Conservation (phyloP, 306 rosid species). For the Vicia sativa region DNA sequence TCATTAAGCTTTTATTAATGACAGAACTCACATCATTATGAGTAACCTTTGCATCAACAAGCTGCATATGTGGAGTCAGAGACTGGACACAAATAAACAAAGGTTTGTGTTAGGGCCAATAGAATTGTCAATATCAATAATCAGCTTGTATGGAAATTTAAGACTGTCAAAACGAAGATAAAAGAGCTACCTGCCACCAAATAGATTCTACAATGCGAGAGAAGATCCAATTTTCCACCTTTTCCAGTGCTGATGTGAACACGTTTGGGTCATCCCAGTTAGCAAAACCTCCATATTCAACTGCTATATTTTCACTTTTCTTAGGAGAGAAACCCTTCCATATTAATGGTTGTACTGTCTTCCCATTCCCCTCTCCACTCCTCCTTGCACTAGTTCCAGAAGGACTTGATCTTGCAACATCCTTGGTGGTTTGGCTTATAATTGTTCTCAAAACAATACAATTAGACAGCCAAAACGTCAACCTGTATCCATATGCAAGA, state of each 20-base stretch:
- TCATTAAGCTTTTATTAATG: conserved; percentile 48
- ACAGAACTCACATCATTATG: conserved; percentile 44
- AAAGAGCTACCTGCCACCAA: conserved; percentile 92
- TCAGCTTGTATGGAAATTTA: conserved; percentile 10
- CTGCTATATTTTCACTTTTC: conserved; percentile 46
- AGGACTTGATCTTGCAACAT: conserved; percentile 39
- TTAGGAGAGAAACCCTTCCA: conserved; percentile 69
- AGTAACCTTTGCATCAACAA: conserved; percentile 49
- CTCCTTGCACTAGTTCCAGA: conserved; percentile 52
- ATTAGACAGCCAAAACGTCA: conserved; percentile 93
- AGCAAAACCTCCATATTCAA: conserved; percentile 48
- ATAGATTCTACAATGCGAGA: conserved; percentile 90
- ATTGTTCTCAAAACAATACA: conserved; percentile 77
- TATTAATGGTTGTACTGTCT: conserved; percentile 47
- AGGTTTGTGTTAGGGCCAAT: conserved; percentile 36
- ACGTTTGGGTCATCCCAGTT: conserved; percentile 68
- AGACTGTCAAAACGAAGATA: conserved; percentile 5
- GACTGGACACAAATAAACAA: conserved; percentile 56
- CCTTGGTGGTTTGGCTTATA: conserved; percentile 57
- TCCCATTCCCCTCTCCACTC: conserved; percentile 51
- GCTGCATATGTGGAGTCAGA: conserved; percentile 92
- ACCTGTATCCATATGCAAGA: conserved; percentile 56
- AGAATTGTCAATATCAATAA: conserved; percentile 18
- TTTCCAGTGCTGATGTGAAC: conserved; percentile 71
- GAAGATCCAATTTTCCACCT: conserved; percentile 93